Base-by-base conservation (phyloP, 805 yeast genomes). In the Pichia nakasei region DNA sequence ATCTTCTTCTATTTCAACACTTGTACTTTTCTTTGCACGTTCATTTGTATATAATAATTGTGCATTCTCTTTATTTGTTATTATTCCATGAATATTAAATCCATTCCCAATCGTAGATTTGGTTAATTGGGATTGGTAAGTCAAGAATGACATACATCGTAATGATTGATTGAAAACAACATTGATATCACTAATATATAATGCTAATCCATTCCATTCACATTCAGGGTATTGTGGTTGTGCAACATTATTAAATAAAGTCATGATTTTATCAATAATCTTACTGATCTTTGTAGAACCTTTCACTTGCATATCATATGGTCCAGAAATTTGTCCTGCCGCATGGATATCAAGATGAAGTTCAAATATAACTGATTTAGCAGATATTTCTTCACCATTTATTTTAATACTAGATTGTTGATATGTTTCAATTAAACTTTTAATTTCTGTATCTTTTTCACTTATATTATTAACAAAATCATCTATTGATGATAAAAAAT, bases 341-440 rank as follows among this genome's bases (percentile, higher is more conserved):
- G 44, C 44, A n/a, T 44, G 43, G 11, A 44, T 44, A 17, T 32
- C 41, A 1, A 44, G 22, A 29, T 44, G 47, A 15, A 44, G 21
- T 18, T 44, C 47, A 44, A 44, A 44, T 24, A 27, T 33, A 7
- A 44, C 44, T 1, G 40, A 8, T 37, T 44, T 44, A 1, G 41
- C 22, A 15, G 34, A 22, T 9, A 36, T 6, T 9, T n/a, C 3
- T 9, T 11, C 27, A 6, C 47, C 47, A 13, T 33, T 17, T 19
- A 44, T 44, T 12, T 9, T 21, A 12, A 40, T 8, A 6, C 32
- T 38, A 5, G 26, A 34, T 37, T 33, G 32, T 21, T 49, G 42
- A 31, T 52, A 50, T 18, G 49, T 43, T 35, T 53, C 48, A 33
- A 55, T 29, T 11, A 53, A 39, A 27, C 47, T 46, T 19, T 48